Evolutionary conservation across 192 early-diverging fungal genomes (phyloP), one percentile per base, ranked within the genome.

Genomic region (Coemansia reversa): DNA sequence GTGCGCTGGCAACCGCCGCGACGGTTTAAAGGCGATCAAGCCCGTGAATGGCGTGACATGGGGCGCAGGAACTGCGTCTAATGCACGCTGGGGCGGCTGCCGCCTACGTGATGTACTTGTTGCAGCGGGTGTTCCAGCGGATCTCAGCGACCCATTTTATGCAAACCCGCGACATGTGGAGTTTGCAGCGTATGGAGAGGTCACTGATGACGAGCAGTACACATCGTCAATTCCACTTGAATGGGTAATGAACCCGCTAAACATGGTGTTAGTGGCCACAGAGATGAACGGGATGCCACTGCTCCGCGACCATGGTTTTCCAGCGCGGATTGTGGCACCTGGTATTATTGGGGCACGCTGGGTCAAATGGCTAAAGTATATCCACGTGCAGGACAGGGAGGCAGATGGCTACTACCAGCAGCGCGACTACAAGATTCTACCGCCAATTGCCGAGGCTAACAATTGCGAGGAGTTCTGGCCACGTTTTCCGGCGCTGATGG

Each of bases 311-410:
- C 95, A 97, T 75, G 93, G 95, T 5, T 91, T 81, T 64, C 95
- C 95, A 3, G 63, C 93, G 9, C 91, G 95, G 16, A 84, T 89
- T n/a, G 86, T 97, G 35, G 87, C 95, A 5, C 94, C 94, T 23
- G 95, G 95, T 3, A 81, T 86, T 61, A 94, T 97, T 33, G 95
- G 93, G 18, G 95, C 93, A 1, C 85, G 95, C 32, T 88, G 80
- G 63, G 88, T 95, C 69, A 97, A 97, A 63, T 95, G 91, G 91
- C 72, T 94, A 22, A 61, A 67, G 48, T 78, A 74, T 50, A 82
- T 95, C 24, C 81, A 70, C 7, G 79, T 92, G 28, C 70, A 82
- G 32, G 81, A 84, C 32, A 27, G 64, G 22, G 86, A 87, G 63
- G 89, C 90, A 12, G 66, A 66, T 22, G 86, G 81, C 67, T 85